A percentile compares a stretch with the other conserved stretches of the same genome.
Conservation (phyloP, 2,329 filamentous ascomycete species). For the Colletotrichum zoysiae region DNA sequence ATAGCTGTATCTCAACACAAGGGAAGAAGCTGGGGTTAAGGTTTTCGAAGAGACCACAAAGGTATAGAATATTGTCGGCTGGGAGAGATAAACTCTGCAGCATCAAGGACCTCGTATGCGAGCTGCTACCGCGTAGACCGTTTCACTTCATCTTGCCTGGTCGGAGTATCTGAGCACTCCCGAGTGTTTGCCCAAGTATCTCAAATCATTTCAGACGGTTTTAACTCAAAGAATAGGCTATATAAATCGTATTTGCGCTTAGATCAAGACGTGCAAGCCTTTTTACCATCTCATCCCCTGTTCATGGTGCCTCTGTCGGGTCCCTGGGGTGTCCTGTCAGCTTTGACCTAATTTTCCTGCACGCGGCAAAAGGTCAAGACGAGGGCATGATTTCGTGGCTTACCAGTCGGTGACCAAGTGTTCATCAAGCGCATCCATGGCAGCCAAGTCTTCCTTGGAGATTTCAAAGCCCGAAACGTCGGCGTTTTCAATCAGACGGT, state of each 20-base stretch:
- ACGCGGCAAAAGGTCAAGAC: neutral
- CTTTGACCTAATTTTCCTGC: neutral
- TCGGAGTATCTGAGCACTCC: neutral
- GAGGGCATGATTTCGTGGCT: constrained; percentile 34
- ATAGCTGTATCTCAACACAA: constrained; percentile 58
- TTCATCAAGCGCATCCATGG: constrained; percentile 76
- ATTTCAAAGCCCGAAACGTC: constrained; percentile 72
- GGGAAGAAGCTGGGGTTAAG: constrained; percentile 70
- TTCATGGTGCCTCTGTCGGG: constrained; percentile 15
- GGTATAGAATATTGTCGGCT: constrained; percentile 36
- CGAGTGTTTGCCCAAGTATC: neutral
- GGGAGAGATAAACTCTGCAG: neutral
- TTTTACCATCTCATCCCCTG: neutral
- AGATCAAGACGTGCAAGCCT: too few species aligned
- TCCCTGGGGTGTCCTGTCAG: neutral
- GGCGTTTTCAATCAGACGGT: constrained; percentile 75
- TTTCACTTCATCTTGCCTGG: neutral
- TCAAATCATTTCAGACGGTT: neutral
- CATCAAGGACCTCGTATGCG: neutral
- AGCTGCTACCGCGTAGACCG: neutral
- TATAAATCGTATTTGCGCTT: neutral
- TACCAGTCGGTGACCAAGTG: constrained; percentile 78
- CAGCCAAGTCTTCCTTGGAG: constrained; percentile 70
- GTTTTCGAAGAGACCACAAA: constrained; percentile 57
- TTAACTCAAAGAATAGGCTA: accelerated